Conservation (phyloP, 371 early-diverging fungal species). For the Mortierella sp. region DNA sequence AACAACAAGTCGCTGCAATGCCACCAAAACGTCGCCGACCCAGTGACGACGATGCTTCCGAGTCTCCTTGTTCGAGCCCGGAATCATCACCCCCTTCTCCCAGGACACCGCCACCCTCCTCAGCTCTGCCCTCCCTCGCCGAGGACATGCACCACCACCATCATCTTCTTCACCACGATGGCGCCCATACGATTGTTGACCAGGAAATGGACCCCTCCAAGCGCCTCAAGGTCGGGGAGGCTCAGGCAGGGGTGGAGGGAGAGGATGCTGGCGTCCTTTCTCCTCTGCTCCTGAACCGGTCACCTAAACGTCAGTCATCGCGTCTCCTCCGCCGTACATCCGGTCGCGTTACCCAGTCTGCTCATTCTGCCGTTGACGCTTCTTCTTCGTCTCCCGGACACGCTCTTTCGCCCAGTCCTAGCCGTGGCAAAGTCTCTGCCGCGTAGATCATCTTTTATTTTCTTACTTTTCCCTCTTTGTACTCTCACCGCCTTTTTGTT, state of each 20-base stretch:
- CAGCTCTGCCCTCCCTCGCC: conserved; percentile 14
- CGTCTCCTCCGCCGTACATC: conserved; percentile 26
- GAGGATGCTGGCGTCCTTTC: conserved; percentile 47
- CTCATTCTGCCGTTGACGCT: neutral
- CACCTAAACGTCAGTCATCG: conserved; percentile 33
- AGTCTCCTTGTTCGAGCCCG: conserved; percentile 37
- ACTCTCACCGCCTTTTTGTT: neutral
- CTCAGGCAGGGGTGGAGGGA: neutral
- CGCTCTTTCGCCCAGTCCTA: neutral
- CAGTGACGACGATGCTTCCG: conserved; percentile 30
- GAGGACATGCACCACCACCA: conserved; percentile 11
- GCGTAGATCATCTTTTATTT: neutral
- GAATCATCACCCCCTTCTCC: conserved; percentile 46
- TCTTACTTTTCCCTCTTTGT: neutral
- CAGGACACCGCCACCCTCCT: conserved; percentile 24
- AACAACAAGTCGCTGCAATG: neutral
- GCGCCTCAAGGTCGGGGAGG: neutral
- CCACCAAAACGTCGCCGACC: conserved; percentile 22
- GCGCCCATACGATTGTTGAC: neutral
- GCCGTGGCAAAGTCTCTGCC: conserved; percentile 1
- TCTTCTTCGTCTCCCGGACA: neutral
- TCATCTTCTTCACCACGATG: neutral
- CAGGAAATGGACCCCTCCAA: neutral
- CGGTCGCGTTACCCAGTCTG: neutral
- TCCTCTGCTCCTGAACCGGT: conserved; percentile 28